Evolutionary conservation across 768 basidiomycete genomes (phyloP).

Genomic region (Scleroderma citrinum): DNA sequence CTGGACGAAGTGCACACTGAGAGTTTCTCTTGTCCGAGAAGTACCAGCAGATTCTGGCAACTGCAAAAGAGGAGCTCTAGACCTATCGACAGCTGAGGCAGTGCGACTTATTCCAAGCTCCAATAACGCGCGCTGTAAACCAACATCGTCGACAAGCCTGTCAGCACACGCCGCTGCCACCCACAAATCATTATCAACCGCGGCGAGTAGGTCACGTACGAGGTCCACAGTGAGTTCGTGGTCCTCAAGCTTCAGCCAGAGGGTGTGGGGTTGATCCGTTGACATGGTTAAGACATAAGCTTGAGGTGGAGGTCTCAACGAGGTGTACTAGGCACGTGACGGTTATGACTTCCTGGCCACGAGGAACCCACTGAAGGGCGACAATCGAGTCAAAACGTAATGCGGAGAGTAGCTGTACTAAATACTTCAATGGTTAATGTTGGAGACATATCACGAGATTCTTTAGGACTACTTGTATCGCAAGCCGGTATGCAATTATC

Average conservation of each 20-base stretch:
- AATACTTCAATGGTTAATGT: too few species aligned
- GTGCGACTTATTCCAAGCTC: slow-evolving; percentile 62
- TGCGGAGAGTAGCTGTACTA: too few species aligned
- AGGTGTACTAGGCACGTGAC: too few species aligned
- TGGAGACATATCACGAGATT: too few species aligned
- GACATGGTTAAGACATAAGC: slow-evolving; percentile 27
- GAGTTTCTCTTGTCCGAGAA: slow-evolving; percentile 14
- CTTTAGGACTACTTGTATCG: too few species aligned
- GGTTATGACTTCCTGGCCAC: too few species aligned
- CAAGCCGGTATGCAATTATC: too few species aligned
- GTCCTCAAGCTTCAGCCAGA: slow-evolving; percentile 56
- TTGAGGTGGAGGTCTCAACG: neutral
- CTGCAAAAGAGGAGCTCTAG: slow-evolving; percentile 32
- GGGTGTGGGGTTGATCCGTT: slow-evolving; percentile 33
- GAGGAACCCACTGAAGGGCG: too few species aligned
- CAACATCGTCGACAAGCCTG: slow-evolving; percentile 52
- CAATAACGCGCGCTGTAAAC: slow-evolving; percentile 52
- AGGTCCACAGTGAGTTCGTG: slow-evolving; percentile 48
- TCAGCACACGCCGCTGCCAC: slow-evolving; percentile 69
- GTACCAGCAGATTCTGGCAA: slow-evolving; percentile 15
- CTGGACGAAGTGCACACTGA: slow-evolving; percentile 50
- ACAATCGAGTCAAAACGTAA: too few species aligned
- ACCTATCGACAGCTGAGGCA: slow-evolving; percentile 39
- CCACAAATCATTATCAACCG: slow-evolving; percentile 67
- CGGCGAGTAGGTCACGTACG: slow-evolving; percentile 42